Percentiles rank a stretch among this genome's conserved stretches.
Conservation (phyloP, 345 rosid genomes). For the Citrus australasica region DNA sequence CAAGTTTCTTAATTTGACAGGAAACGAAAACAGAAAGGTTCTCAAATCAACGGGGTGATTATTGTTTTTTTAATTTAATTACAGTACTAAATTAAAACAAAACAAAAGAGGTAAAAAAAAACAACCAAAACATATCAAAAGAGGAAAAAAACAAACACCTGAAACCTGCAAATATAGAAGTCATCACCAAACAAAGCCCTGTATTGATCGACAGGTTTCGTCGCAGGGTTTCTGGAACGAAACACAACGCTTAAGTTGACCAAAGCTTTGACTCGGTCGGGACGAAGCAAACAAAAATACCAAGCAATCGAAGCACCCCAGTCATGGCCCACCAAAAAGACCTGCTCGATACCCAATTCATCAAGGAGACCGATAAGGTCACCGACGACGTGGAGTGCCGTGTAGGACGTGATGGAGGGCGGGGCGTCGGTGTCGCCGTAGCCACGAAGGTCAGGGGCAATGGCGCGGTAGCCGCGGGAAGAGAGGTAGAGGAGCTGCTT, state of each 20-base stretch:
- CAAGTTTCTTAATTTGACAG: background rate
- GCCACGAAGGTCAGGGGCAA: slow-evolving; percentile 43
- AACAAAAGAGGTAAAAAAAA: too few relatives aligned
- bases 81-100: too few relatives aligned
- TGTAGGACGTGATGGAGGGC: slow-evolving; percentile 18
- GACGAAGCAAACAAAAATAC: slow-evolving; percentile 10
- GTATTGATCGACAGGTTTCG: slow-evolving; percentile 23
- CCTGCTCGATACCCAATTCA: slow-evolving; percentile 3
- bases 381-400: slow-evolving; percentile 26
- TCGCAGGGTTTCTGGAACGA: slow-evolving; percentile 24
- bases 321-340: slow-evolving; percentile 11
- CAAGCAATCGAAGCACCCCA: slow-evolving; percentile 12
- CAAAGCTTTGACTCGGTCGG: slow-evolving; percentile 29
- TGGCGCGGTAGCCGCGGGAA: slow-evolving; percentile 24
- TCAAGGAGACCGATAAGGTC: slow-evolving; percentile 30
- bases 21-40: background rate
- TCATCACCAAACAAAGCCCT: slow-evolving; percentile 29
- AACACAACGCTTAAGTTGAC: slow-evolving; percentile 30
- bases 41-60: too few relatives aligned
- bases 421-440: slow-evolving; percentile 36
- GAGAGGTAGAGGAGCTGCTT: slow-evolving; percentile 31
- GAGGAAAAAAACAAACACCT: slow-evolving; percentile 11
- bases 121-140: too few relatives aligned
- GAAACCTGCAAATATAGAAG: slow-evolving; percentile 34
- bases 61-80: too few relatives aligned